These are phyloP conservation scores for Aspergillus ibericus DNA, from an alignment of 2,329 filamentous ascomycete species.

Conservation along the genomic window DNA sequence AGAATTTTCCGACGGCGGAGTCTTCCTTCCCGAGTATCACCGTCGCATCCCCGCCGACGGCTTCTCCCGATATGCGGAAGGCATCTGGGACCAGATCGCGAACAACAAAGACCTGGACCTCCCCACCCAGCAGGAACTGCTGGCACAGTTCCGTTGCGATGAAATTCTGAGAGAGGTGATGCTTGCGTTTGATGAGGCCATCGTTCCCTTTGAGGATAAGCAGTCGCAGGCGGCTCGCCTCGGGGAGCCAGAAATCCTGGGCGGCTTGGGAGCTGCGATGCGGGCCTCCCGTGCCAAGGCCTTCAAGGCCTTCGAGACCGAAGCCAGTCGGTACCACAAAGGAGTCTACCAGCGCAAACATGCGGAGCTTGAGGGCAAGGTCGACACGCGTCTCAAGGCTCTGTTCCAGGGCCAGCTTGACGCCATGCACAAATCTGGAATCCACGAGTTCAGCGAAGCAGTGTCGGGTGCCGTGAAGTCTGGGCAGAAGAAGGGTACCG, in stretches of 20 bases:
- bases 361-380: constrained; percentile 78
- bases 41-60: constrained; percentile 93
- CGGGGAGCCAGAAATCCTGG: constrained; percentile 72
- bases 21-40: constrained; percentile 94
- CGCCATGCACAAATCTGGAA: constrained; percentile 85
- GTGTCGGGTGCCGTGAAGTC: constrained; percentile 84
- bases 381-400: constrained; percentile 83
- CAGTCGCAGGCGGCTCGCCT: constrained; percentile 71
- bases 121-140: constrained; percentile 92
- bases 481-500: constrained; percentile 85
- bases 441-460: constrained; percentile 79
- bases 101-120: constrained; percentile 98
- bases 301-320: constrained; percentile 80
- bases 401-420: constrained; percentile 86
- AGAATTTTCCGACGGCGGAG: constrained; percentile 74
- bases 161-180: constrained; percentile 92
- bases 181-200: constrained; percentile 75
- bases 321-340: constrained; percentile 95
- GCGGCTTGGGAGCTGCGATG: constrained; percentile 73
- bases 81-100: constrained; percentile 97
- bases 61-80: constrained; percentile 90
- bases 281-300: constrained; percentile 69
- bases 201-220: constrained; percentile 80
- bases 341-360: constrained; percentile 86
- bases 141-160: constrained; percentile 96